Base-by-base conservation (phyloP, 2,329 filamentous ascomycete genomes). In the Fusarium buxicola region DNA sequence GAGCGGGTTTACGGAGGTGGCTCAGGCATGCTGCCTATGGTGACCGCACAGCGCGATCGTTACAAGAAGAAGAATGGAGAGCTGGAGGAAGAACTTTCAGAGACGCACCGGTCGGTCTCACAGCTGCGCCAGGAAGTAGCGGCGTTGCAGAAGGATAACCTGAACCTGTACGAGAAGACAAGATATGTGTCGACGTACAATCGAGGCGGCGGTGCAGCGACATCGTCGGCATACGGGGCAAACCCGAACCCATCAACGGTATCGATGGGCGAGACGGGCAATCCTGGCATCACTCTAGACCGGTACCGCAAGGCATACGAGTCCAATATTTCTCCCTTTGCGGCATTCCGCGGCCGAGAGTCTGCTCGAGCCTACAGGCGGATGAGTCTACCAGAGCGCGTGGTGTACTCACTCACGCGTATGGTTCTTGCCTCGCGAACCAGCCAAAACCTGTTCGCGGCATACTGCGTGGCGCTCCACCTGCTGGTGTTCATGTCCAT, bases 41-140 rank as follows among this genome's bases (percentile, higher is more conserved):
- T 99, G 48, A 97, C 95, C 30, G 95, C 96, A 2, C 96, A 99
- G 78, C 90, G 95, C 60, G 95, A 99, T 78, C 92, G 95, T 47
- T 99, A 98, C 86, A 98, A 97, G 83, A 92, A 96, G 81, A 92
- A 94, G 73, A 98, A 97, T 66, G 81, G 88, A 0, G 91, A 99
- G 74, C 86, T 99, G 18, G 95, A 98, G 78, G 87, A 91, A 58
- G 94, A 98, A 72, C 82, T 98, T 9, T 92, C 93, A 7, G 93
- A 96, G 66, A 86, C 86, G 30, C 92, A 98, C 76, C 85, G 87
- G 41, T 91, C 86, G 1, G 88, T 97, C 18, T 94, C 93, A 16
- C 90, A 94, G 31, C 82, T 99, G 41, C 88, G 95, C 38, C 92
- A 96, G 69, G 95, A 99, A 75, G 88, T 98, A 58, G 90, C 93